These are phyloP conservation scores for Dendrobium officinale DNA, from an alignment of 106 monocot species.

Conservation along the genomic window DNA sequence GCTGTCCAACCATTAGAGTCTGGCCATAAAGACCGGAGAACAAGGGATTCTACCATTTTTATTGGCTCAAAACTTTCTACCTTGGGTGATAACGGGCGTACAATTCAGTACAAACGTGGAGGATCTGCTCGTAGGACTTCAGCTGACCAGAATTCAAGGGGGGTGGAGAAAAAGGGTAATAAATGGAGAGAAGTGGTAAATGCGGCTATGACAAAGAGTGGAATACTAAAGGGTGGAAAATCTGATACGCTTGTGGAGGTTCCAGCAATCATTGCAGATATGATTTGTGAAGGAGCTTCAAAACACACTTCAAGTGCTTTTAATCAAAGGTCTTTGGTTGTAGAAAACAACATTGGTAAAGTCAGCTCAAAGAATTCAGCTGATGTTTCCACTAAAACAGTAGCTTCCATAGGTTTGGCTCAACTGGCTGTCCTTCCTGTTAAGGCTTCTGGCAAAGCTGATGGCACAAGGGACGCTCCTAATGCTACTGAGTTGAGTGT, in stretches of 20 bases:
- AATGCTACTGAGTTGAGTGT: slow-evolving; percentile 3
- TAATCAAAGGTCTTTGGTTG: not conserved
- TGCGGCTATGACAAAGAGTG: not conserved
- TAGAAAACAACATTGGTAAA: slow-evolving; percentile 1
- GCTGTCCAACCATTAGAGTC: slow-evolving; percentile 8
- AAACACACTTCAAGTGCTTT: not conserved
- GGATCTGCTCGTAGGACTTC: slow-evolving; percentile 48
- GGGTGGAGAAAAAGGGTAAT: slow-evolving; percentile 20
- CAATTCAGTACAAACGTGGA: slow-evolving; percentile 48
- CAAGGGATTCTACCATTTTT: slow-evolving; percentile 21
- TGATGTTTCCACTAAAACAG: not conserved
- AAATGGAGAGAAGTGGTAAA: slow-evolving; percentile 26
- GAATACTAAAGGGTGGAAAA: slow-evolving; percentile 1
- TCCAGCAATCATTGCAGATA: not conserved
- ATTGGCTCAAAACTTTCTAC: slow-evolving; percentile 14
- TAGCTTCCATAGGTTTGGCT: not conserved
- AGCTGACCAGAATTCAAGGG: slow-evolving; percentile 40
- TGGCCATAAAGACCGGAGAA: slow-evolving; percentile 23
- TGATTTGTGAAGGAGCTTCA: slow-evolving; percentile 1
- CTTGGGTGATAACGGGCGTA: slow-evolving; percentile 29
- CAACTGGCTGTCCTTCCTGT: not conserved
- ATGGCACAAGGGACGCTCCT: not conserved
- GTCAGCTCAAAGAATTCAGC: not conserved
- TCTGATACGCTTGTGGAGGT: not conserved
- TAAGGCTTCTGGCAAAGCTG: not conserved